These are phyloP conservation scores for Solanum tacnaense DNA, from an alignment of 257 asterid genomes.

Conservation along the genomic window DNA sequence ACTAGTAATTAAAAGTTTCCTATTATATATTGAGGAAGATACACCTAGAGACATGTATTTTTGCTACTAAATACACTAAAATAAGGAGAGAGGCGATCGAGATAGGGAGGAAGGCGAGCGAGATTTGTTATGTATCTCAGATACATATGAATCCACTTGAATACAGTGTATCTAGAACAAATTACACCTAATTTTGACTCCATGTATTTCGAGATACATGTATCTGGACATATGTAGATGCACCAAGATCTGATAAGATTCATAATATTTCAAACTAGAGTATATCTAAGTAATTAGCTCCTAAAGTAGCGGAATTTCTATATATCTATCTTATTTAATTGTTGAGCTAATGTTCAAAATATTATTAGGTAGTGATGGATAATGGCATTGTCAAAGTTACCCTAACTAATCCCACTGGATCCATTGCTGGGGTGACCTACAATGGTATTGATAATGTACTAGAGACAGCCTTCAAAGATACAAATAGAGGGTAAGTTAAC, in stretches of 20 bases:
- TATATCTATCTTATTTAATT: neutral
- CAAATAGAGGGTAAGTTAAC: conserved; percentile 40
- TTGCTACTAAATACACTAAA: too few relatives aligned
- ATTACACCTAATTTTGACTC: neutral
- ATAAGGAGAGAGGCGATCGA: neutral
- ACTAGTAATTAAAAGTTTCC: too few relatives aligned
- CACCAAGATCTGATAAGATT: too few relatives aligned
- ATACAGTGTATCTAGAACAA: neutral
- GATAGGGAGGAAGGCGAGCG: neutral
- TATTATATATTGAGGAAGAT: too few relatives aligned
- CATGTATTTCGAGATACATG: too few relatives aligned
- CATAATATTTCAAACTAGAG: too few relatives aligned
- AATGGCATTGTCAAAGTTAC: conserved; percentile 56
- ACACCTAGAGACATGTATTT: too few relatives aligned
- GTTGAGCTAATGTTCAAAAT: neutral
- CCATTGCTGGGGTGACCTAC: conserved; percentile 40
- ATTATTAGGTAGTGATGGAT: conserved; percentile 50
- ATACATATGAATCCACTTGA: neutral
- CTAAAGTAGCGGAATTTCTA: too few relatives aligned
- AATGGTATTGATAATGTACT: conserved; percentile 49
- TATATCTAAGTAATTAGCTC: neutral
- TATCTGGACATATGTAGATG: too few relatives aligned
- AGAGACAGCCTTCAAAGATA: conserved; percentile 34
- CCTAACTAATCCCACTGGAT: conserved; percentile 55
- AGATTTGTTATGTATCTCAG: neutral